Evolutionary conservation across 2,329 filamentous ascomycete genomes (phyloP).

Genomic region (Botrytis deweyae): DNA sequence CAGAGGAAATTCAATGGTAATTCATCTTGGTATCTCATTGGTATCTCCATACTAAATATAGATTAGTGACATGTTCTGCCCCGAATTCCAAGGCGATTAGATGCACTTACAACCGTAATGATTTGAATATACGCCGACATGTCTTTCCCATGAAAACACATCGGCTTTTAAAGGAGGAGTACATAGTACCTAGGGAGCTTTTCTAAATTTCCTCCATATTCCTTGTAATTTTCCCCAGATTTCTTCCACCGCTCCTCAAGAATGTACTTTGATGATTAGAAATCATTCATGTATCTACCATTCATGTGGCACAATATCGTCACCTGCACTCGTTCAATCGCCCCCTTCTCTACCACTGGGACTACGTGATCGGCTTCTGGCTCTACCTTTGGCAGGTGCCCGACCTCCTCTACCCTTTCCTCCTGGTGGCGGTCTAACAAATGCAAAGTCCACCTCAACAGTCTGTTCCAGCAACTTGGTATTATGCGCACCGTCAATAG

Average conservation of each 20-base stretch:
- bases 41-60: constrained; percentile 3
- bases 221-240: background rate
- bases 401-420: constrained; percentile 47
- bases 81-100: background rate
- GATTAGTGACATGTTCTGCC: background rate
- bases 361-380: constrained; percentile 39
- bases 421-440: constrained; percentile 72
- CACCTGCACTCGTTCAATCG: constrained; percentile 28
- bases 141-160: constrained; percentile 16
- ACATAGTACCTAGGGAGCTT: background rate
- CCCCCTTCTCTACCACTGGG: constrained; percentile 35
- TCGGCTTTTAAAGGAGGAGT: constrained; percentile 16
- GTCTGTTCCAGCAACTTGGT: constrained; percentile 80
- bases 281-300: constrained; percentile 1
- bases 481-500: constrained; percentile 75
- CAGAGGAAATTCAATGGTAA: background rate
- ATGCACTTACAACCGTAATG: constrained; percentile 16
- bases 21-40: constrained; percentile 2
- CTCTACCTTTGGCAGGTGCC: constrained; percentile 37
- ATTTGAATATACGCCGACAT: constrained; percentile 23
- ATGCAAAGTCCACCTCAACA: constrained; percentile 78
- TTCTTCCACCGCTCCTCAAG: background rate
- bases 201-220: background rate
- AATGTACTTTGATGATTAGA: background rate
- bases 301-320: constrained; percentile 6